Conservation (phyloP, 2,329 filamentous ascomycete species). For the Hymenoscyphus infarciens region DNA sequence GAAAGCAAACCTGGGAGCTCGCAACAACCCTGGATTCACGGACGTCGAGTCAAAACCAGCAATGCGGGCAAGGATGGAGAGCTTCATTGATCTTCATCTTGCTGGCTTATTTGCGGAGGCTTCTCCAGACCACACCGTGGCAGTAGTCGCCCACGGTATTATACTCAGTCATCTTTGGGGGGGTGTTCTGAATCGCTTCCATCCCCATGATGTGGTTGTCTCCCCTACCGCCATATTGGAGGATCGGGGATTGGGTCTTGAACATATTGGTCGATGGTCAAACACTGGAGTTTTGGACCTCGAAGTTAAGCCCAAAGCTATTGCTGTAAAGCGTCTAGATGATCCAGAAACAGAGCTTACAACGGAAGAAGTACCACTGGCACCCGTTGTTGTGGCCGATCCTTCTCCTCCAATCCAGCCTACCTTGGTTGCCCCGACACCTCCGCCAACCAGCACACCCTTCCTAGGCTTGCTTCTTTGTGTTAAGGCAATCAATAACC, state of each 20-base stretch:
- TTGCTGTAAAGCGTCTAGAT: neutral
- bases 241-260: conserved; percentile 40
- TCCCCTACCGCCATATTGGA: conserved; percentile 40
- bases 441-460: neutral
- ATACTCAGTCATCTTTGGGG: conserved; percentile 69
- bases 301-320: conserved; percentile 13
- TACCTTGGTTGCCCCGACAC: neutral
- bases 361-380: neutral
- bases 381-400: neutral
- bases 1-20: conserved; percentile 39
- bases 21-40: conserved; percentile 41
- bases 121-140: conserved; percentile 44
- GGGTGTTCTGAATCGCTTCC: conserved; percentile 55
- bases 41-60: conserved; percentile 65
- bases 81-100: conserved; percentile 64
- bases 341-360: neutral
- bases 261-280: conserved; percentile 57
- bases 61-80: conserved; percentile 60
- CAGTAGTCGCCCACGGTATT: conserved; percentile 79
- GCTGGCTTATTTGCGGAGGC: conserved; percentile 45
- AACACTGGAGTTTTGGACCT: conserved; percentile 57
- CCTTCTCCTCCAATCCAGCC: neutral
- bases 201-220: conserved; percentile 34
- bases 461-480: conserved; percentile 43
- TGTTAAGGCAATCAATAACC: conserved; percentile 63